Evolutionary conservation across 139 green algal genomes (phyloP).

Genomic region (Volvox africanus): DNA sequence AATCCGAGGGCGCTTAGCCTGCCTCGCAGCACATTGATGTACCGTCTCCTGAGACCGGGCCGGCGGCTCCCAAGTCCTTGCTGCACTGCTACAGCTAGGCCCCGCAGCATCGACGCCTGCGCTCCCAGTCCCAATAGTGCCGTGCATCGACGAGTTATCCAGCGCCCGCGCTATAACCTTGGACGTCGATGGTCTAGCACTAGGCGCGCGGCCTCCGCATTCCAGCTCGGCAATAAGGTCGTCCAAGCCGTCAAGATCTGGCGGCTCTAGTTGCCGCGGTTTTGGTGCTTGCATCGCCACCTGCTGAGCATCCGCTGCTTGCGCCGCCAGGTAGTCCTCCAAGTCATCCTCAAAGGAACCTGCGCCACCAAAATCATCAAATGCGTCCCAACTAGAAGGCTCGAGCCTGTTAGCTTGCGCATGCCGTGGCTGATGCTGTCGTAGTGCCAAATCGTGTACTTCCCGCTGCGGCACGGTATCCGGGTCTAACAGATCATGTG

Average conservation of each 20-base stretch:
- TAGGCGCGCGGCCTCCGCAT: not conserved
- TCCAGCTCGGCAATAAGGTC: constrained; percentile 2
- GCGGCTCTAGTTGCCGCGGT: not conserved
- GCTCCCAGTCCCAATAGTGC: not conserved
- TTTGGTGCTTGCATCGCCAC: not conserved
- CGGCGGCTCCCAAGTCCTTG: not conserved
- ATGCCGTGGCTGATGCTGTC: not conserved
- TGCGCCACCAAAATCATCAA: not conserved
- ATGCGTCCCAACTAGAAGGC: not conserved
- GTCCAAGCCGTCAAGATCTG: not conserved
- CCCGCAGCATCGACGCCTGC: too few relatives aligned
- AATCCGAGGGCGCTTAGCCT: not conserved
- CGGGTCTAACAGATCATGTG: too few relatives aligned
- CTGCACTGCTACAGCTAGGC: not conserved
- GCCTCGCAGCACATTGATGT: not conserved
- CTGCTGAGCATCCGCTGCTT: not conserved
- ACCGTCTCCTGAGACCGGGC: not conserved
- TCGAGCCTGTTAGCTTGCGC: not conserved
- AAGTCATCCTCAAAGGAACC: constrained; percentile 14
- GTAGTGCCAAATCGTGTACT: not conserved
- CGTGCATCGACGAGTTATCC: not conserved
- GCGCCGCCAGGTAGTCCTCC: constrained; percentile 29
- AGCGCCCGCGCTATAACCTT: not conserved
- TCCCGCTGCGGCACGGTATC: too few relatives aligned
- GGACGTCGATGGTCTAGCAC: too few relatives aligned